Evolutionary conservation across 345 rosid species (phyloP).

Genomic region (Linum trigynum): DNA sequence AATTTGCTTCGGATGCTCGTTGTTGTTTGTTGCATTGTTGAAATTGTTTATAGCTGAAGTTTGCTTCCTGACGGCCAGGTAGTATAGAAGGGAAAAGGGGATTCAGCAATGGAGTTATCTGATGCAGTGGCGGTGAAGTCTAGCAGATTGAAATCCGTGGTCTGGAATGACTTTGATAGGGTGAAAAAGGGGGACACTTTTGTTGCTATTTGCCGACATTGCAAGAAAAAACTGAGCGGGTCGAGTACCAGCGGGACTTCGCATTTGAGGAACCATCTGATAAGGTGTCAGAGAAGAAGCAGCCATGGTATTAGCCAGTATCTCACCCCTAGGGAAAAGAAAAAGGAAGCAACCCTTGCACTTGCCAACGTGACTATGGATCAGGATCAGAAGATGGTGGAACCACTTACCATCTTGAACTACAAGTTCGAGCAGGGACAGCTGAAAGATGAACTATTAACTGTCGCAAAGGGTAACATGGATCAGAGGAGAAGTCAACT

Average conservation of each 20-base stretch:
- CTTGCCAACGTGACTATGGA: slow-evolving; percentile 22
- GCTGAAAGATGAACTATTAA: slow-evolving; percentile 27
- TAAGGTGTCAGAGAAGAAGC: slow-evolving; percentile 51
- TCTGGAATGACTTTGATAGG: slow-evolving; percentile 84
- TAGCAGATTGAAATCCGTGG: slow-evolving; percentile 67
- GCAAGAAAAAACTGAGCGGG: slow-evolving; percentile 69
- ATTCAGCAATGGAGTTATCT: slow-evolving; percentile 54
- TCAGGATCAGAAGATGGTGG: slow-evolving; percentile 45
- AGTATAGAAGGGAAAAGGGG: too few species aligned
- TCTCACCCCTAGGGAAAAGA: slow-evolving; percentile 44
- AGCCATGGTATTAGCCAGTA: slow-evolving; percentile 29
- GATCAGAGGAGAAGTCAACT: slow-evolving; percentile 66
- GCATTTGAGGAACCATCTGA: slow-evolving; percentile 72
- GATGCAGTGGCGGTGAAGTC: slow-evolving; percentile 70
- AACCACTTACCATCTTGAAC: slow-evolving; percentile 39
- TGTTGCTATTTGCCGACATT: slow-evolving; percentile 73
- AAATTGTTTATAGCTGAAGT: not conserved
- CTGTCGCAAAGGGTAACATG: slow-evolving; percentile 19
- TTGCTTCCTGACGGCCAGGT: not conserved
- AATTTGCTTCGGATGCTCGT: not conserved
- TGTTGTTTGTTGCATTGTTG: not conserved
- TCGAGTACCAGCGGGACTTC: slow-evolving; percentile 83
- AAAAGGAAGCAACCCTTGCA: slow-evolving; percentile 37
- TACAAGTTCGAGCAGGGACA: slow-evolving; percentile 46
- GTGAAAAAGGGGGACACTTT: slow-evolving; percentile 57